phyloP scores from a whole-genome alignment of 768 basidiomycete genomes.

The Termitomyces sp. region DNA sequence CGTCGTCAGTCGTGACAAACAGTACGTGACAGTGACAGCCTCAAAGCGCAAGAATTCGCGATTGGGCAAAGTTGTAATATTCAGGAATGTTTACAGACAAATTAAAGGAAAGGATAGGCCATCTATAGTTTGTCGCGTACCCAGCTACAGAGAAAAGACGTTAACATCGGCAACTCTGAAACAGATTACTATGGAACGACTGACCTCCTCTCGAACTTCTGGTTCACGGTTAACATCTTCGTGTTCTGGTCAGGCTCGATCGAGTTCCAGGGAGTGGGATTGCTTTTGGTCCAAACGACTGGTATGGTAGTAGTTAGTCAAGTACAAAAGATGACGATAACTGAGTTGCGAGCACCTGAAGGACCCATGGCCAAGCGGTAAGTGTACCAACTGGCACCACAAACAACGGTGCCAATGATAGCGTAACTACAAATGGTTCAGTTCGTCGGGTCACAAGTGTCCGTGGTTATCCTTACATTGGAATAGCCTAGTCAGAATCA shows the following conservation, averaged over 20 bases:
- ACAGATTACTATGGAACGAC: slow-evolving; percentile 16
- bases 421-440: slow-evolving; percentile 32
- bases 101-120: slow-evolving; percentile 12
- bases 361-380: slow-evolving; percentile 60
- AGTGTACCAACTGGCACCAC: slow-evolving; percentile 66
- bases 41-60: neutral
- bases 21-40: neutral
- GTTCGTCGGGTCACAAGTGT: slow-evolving; percentile 3
- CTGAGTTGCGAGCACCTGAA: slow-evolving; percentile 31
- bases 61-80: slow-evolving; percentile 9
- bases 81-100: slow-evolving; percentile 13
- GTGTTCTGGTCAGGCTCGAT: slow-evolving; percentile 71
- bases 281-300: slow-evolving; percentile 58
- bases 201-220: slow-evolving; percentile 72
- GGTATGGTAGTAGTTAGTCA: neutral
- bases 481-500: slow-evolving; percentile 34
- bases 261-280: slow-evolving; percentile 88
- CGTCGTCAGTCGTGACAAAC: slow-evolving; percentile 6
- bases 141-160: slow-evolving; percentile 46
- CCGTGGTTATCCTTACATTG: slow-evolving; percentile 34
- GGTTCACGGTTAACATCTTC: slow-evolving; percentile 65
- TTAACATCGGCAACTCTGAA: slow-evolving; percentile 6
- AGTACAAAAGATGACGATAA: neutral
- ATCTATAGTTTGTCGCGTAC: slow-evolving; percentile 65
- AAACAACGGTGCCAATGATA: slow-evolving; percentile 43